These are phyloP conservation scores for Acephala macrosclerotiorum DNA, from an alignment of 2,329 filamentous ascomycete genomes.

Conservation along the genomic window DNA sequence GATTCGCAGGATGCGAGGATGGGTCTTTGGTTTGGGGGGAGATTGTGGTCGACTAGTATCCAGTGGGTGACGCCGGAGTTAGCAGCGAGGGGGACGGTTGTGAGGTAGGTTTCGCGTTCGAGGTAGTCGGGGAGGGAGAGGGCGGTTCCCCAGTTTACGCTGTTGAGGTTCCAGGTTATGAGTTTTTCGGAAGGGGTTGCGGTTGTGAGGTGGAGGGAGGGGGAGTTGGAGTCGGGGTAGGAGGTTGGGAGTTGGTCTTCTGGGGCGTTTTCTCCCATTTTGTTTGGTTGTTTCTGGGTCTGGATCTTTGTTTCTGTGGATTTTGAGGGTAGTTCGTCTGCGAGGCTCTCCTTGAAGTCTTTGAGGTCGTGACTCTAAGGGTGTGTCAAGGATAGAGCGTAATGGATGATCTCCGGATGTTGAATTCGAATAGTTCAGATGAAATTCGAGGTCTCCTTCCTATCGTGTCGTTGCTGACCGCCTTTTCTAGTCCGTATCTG, in stretches of 20 bases:
- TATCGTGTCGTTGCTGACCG: conserved; percentile 1
- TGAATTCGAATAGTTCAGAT: neutral
- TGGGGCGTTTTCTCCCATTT: conserved; percentile 30
- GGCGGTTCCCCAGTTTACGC: conserved; percentile 64
- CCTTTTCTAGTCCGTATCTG: conserved; percentile 1
- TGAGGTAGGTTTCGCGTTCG: conserved; percentile 63
- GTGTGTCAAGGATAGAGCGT: neutral
- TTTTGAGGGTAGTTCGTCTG: conserved; percentile 5
- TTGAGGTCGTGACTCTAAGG: neutral
- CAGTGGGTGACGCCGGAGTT: conserved; percentile 65
- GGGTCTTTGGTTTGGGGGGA: conserved; percentile 52
- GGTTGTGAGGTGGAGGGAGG: conserved; percentile 57
- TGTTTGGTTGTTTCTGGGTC: conserved; percentile 10
- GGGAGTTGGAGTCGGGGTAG: conserved; percentile 37
- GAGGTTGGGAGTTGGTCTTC: conserved; percentile 17
- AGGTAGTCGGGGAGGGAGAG: conserved; percentile 64
- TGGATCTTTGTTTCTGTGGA: conserved; percentile 2
- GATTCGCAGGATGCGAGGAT: conserved; percentile 71
- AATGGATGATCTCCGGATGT: neutral
- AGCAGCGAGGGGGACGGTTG: conserved; percentile 62
- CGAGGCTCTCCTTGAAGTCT: neutral
- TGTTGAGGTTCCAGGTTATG: conserved; percentile 62
- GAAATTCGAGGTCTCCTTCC: too few species aligned
- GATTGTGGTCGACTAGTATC: conserved; percentile 63
- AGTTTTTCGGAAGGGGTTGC: conserved; percentile 63